These are phyloP conservation scores for Entophlyctis luteolus DNA, from an alignment of 192 early-diverging fungal species.

Conservation along the genomic window DNA sequence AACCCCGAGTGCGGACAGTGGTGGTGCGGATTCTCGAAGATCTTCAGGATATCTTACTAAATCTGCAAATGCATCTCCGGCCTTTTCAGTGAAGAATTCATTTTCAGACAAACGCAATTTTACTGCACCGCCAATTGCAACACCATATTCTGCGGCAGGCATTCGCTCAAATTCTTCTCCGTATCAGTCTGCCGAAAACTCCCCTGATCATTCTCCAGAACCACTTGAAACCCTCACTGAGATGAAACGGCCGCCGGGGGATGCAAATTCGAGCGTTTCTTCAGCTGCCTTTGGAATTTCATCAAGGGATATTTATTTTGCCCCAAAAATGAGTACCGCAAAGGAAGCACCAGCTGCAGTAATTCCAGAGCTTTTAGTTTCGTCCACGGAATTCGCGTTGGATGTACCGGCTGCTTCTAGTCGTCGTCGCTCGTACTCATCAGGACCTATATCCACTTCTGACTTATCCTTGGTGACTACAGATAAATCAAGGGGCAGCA, in stretches of 20 bases:
- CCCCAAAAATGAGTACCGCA: neutral
- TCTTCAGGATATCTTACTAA: neutral
- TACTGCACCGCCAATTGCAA: neutral
- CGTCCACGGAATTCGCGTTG: neutral
- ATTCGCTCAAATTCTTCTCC: neutral
- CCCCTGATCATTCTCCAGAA: neutral
- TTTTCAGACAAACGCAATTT: neutral
- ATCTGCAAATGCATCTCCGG: neutral
- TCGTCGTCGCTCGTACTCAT: constrained; percentile 16
- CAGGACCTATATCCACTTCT: too few relatives aligned
- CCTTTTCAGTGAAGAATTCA: neutral
- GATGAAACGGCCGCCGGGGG: neutral
- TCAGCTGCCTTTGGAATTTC: neutral
- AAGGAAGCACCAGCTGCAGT: neutral
- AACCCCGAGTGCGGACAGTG: neutral
- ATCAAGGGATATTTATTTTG: constrained; percentile 10
- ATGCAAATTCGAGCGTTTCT: neutral
- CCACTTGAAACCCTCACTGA: neutral
- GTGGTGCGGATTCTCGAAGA: neutral
- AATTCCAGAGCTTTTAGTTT: neutral
- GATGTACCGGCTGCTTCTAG: neutral
- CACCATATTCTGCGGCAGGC: neutral
- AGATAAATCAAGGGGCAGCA: too few relatives aligned
- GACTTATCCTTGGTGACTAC: too few relatives aligned
- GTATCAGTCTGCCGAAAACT: neutral